Conservation (phyloP, 1,284 basidiomycete genomes). For the Fomitopsis palustris region DNA sequence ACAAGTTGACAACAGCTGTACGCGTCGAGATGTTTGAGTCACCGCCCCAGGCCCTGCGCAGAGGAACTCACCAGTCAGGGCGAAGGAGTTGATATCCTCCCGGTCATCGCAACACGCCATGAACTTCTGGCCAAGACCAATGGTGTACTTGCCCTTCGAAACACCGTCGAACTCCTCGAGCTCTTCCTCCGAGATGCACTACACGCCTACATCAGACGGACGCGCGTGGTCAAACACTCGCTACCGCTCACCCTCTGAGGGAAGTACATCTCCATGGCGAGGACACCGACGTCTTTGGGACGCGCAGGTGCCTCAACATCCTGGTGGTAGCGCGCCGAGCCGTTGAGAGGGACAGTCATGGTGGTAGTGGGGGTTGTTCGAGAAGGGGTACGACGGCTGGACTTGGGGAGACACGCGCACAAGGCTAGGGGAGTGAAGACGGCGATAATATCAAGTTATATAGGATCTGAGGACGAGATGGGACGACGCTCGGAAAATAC, state of each 20-base stretch:
- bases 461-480: slow-evolving; percentile 15
- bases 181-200: slow-evolving; percentile 95
- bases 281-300: slow-evolving; percentile 90
- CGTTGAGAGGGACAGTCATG: slow-evolving; percentile 31
- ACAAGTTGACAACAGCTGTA: slow-evolving; percentile 80
- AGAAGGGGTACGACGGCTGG: background rate
- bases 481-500: slow-evolving; percentile 21
- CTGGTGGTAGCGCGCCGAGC: slow-evolving; percentile 19
- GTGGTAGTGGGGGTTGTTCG: slow-evolving; percentile 2
- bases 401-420: slow-evolving; percentile 5
- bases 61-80: slow-evolving; percentile 76
- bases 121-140: slow-evolving; percentile 96
- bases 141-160: slow-evolving; percentile 97
- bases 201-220: slow-evolving; percentile 10
- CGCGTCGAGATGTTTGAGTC: slow-evolving; percentile 1
- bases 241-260: slow-evolving; percentile 73
- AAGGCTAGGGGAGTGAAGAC: background rate
- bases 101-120: slow-evolving; percentile 98
- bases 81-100: slow-evolving; percentile 99
- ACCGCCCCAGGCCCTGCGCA: background rate
- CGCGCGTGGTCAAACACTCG: slow-evolving; percentile 16
- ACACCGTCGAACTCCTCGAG: slow-evolving; percentile 97
- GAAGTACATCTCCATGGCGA: slow-evolving; percentile 93
- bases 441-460: slow-evolving; percentile 12
- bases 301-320: slow-evolving; percentile 39